Percentiles rank a stretch among this genome's conserved stretches.
Conservation (phyloP, 129 eudicot species). For the Glebionis coronaria region DNA sequence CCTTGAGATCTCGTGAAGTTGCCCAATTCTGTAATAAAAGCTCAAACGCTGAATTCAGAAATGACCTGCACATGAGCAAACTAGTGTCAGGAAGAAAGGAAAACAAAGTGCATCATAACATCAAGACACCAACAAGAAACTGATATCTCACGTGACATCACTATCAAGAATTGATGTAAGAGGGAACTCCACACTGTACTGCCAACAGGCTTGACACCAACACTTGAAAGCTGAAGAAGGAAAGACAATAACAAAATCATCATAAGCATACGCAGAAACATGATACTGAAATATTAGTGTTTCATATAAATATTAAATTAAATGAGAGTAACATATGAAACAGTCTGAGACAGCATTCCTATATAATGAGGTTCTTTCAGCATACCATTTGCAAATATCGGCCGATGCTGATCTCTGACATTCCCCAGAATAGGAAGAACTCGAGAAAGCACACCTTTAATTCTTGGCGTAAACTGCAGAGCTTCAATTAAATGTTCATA, state of each 20-base stretch:
- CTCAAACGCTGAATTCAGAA: slow-evolving; percentile 91
- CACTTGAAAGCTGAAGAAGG: slow-evolving; percentile 77
- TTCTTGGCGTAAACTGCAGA: slow-evolving; percentile 86
- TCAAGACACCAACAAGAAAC: slow-evolving; percentile 20
- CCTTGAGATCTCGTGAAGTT: slow-evolving; percentile 93
- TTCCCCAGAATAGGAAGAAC: slow-evolving; percentile 91
- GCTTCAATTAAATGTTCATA: slow-evolving; percentile 48
- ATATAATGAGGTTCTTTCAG: slow-evolving; percentile 5
- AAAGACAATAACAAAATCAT: slow-evolving; percentile 7
- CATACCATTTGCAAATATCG: slow-evolving; percentile 90
- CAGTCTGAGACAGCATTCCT: neutral
- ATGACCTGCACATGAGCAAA: slow-evolving; percentile 67
- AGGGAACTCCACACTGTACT: slow-evolving; percentile 62
- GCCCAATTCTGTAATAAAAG: slow-evolving; percentile 96
- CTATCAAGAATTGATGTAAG: slow-evolving; percentile 61
- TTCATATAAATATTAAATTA: slow-evolving; percentile 1
- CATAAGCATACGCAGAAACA: slow-evolving; percentile 11
- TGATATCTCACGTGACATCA: slow-evolving; percentile 80
- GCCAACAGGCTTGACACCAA: slow-evolving; percentile 99
- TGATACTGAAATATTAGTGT: neutral
- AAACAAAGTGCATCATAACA: slow-evolving; percentile 6
- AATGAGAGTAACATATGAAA: neutral
- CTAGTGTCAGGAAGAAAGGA: slow-evolving; percentile 19
- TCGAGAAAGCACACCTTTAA: slow-evolving; percentile 88
- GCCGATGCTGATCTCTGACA: slow-evolving; percentile 83